Base-by-base conservation (phyloP, 1,284 basidiomycete genomes). In the Boletus coffeatus region DNA sequence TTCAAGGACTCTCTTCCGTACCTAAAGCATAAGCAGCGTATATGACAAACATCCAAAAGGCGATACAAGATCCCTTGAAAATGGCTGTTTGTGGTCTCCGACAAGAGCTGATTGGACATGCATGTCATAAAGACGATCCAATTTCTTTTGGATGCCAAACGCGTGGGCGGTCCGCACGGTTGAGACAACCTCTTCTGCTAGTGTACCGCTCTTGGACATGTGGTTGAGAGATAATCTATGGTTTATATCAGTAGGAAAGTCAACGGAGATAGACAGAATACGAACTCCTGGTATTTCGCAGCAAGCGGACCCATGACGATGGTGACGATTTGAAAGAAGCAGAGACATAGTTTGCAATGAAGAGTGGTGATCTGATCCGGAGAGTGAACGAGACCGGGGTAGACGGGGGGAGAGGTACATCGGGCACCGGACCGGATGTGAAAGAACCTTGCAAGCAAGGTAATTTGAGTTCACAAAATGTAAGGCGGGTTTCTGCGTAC, bases 171-270 rank as follows among this genome's bases (percentile, higher is more conserved):
- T 95, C 18, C 94, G 89, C 52, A 96, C 77, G 18, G 91, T 92
- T 1, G 92, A 90, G 62, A 99, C 92, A 68, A 94, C 93, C 74
- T 99, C 97, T 76, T 99, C 97, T 0, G 96, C 96, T 10, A 98
- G 76, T 4, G 84, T 88, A 50, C 96, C 95, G 25, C 89, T 90
- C 29, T 90, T 86, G 2, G 94, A 92, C 36, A 96, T 84, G 62
- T 89, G 79, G 63, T 89, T 85, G 59, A 96, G 83, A 29, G 90
- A 84, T 53, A 79, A 65, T 72, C 80, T 89, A 16, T 8, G 9
- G 32, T 13, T 4, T 5, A 1, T 57, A 21, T 62, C 61, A 61
- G 56, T 59, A 64, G 52, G 34, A 16, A 64, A 59, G 16, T 43
- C 18, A 61, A 46, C 29, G 43, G 55, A 29, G 5, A 25, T 34